A percentile compares a stretch with the other conserved stretches of the same genome.
These are phyloP conservation scores for Hebeloma cylindrosporum DNA, from an alignment of 768 basidiomycete genomes.

Conservation along the genomic window DNA sequence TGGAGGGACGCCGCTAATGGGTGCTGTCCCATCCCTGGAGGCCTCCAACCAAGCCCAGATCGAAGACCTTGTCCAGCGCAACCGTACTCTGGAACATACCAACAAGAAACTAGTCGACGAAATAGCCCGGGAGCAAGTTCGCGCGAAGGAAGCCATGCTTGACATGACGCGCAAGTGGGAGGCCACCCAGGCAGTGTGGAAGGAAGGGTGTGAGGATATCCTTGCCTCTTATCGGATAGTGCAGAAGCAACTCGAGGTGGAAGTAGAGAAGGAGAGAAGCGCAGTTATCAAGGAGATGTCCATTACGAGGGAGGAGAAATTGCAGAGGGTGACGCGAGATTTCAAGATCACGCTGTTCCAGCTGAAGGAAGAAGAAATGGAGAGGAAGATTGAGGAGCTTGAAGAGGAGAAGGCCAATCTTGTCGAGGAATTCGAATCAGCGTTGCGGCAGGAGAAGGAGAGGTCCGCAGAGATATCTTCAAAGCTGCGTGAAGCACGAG, in stretches of 20 bases:
- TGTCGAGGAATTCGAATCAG: constrained; percentile 45
- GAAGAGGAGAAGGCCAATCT: constrained; percentile 42
- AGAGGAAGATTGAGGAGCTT: constrained; percentile 50
- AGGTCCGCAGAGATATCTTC: constrained; percentile 33
- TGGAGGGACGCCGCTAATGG: constrained; percentile 21
- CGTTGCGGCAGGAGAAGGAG: constrained; percentile 45
- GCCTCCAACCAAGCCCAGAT: constrained; percentile 68
- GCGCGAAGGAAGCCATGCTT: constrained; percentile 40
- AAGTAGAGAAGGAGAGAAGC: constrained; percentile 53
- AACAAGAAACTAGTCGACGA: constrained; percentile 55
- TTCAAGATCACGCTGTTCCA: constrained; percentile 69
- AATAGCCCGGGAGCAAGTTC: constrained; percentile 41
- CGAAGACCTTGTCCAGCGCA: constrained; percentile 69
- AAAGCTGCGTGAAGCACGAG: constrained; percentile 40
- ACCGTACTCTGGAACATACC: constrained; percentile 61
- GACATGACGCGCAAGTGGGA: constrained; percentile 51
- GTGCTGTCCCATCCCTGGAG: constrained; percentile 46
- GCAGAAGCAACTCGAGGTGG: constrained; percentile 55
- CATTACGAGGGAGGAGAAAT: constrained; percentile 52
- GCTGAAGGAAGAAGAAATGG: constrained; percentile 58
- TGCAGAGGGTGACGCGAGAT: constrained; percentile 63
- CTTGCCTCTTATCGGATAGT: constrained; percentile 64
- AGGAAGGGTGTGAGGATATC: constrained; percentile 59
- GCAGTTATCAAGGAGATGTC: constrained; percentile 57
- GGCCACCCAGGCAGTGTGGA: constrained; percentile 57